Base-by-base conservation (phyloP, 2,329 filamentous ascomycete species). In the Xylaria hypoxylon region DNA sequence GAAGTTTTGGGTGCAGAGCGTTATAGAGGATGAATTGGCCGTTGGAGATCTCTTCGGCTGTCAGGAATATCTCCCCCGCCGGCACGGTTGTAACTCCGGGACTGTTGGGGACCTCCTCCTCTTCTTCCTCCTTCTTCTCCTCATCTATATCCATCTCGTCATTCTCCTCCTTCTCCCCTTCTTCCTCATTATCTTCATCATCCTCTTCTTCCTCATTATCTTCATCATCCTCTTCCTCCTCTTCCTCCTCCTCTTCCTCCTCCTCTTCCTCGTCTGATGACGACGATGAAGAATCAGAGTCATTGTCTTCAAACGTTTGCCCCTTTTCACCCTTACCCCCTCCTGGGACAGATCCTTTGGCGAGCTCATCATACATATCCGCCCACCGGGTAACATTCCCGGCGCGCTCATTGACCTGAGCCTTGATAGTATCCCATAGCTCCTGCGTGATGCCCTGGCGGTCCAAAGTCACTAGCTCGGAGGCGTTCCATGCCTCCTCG, bases 401-500 rank as follows among this genome's bases (percentile, higher is more conserved):
- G 2, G 17, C 24, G 31, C 64, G 50, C 48, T 44, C 26, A 4
- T 57, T 22, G 2, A 60, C 10, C 5, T 47, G 31, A 13, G 2
- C 45, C 1, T 10, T 22, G n/a, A 64, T 38, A 0, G 17, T 38
- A 5, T 40, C 13, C 11, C 10, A 58, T 19, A 45, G 45, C 15
- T 61, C 57, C 24, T 31, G 2, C 31, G 15, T 55, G 22, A 56
- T 2, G 5, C 42, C 24, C 15, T 26, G 8, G 3, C 51, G 58
- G 13, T 28, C 22, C 22, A 65, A n/a, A 6, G 19, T 56, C 52
- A 28, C 1, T 19, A n/a, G 2, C 28, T 68, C 65, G 0, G 55
- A 58, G 4, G 17, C 52, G 22, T 65, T 58, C 65, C 65, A 68
- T 11, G 62, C 62, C 45, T 57, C 3, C 28, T 68, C 65, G 22